Conservation (phyloP, 1,284 basidiomycete species). For the Rhodotorula glutinis region DNA sequence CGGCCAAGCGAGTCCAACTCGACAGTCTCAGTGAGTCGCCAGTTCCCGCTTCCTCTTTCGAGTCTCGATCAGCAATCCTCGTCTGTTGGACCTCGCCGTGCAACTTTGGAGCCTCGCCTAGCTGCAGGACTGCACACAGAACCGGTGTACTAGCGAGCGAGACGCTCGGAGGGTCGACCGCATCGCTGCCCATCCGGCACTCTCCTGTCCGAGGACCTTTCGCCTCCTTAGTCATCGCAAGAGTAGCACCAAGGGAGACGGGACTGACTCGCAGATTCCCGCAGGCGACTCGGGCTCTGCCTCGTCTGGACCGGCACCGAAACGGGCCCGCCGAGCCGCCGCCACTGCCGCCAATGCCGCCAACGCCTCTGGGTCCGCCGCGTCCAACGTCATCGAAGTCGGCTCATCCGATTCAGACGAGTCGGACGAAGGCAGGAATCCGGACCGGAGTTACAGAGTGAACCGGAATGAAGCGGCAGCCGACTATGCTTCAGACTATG, state of each 20-base stretch:
- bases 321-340: slow-evolving; percentile 16
- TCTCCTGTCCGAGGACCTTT: no score
- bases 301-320: background rate
- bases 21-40: no score
- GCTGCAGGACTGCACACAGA: no score
- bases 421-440: slow-evolving; percentile 19
- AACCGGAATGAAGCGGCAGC: slow-evolving; percentile 2
- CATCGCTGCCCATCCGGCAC: no score
- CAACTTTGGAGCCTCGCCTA: no score
- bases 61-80: no score
- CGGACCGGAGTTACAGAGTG: slow-evolving; percentile 8
- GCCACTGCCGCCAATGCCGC: slow-evolving; percentile 10
- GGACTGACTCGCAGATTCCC: background rate
- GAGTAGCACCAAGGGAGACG: no score
- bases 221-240: background rate
- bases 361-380: background rate
- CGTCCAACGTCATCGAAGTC: slow-evolving; percentile 5
- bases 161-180: no score
- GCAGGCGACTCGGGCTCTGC: background rate
- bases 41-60: no score
- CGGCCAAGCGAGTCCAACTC: no score
- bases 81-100: no score
- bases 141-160: no score
- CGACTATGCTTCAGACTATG: slow-evolving; percentile 16
- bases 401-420: slow-evolving; percentile 26